Base-by-base conservation (phyloP, 306 rosid species). In the Pyrus betulifolia region DNA sequence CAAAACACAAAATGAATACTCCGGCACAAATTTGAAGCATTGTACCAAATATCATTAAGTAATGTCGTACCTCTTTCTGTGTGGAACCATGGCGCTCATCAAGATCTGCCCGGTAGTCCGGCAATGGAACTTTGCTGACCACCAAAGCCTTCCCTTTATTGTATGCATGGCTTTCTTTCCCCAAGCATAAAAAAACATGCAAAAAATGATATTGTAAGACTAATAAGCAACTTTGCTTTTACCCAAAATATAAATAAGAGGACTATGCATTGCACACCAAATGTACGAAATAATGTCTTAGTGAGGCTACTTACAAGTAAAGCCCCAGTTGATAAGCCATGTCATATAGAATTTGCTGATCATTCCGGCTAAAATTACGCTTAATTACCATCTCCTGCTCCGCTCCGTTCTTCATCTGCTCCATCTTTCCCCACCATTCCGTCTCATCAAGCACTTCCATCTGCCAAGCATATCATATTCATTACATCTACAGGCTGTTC, bases 81-180 rank as follows among this genome's bases (percentile, higher is more conserved):
- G 97, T 86, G 81, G 95, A 92, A 66, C 98, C 98, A 86, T 94
- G 96, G 30, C 84, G 90, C 61, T 92, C 98, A 81, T 94, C 98
- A 67, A 94, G 98, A 85, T 94, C 98, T 44, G 97, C 98, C 71
- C 97, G 91, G 80, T 92, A 94, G 85, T 94, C 96, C 40, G 97
- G 98, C 86, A 94, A 79, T 11, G 92, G 97, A 77, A 89, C 91
- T 86, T 90, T 94, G 92, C 98, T 94, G 67, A 94, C 81, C 60
- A 94, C 97, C 25, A 94, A 96, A 81, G 88, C 61, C 87, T 87
- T 87, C 86, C 98, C 97, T 76, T 92, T 90, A 82, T 85, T 74
- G 76, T 94, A 94, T 35, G 88, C 97, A 92, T 92, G 96, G 85
- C 98, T 94, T 89, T 84, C 96, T 84, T 94, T 88, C 92, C 93